Evolutionary conservation across 2,329 filamentous ascomycete genomes (phyloP).

Genomic region (Xylaria sp.): DNA sequence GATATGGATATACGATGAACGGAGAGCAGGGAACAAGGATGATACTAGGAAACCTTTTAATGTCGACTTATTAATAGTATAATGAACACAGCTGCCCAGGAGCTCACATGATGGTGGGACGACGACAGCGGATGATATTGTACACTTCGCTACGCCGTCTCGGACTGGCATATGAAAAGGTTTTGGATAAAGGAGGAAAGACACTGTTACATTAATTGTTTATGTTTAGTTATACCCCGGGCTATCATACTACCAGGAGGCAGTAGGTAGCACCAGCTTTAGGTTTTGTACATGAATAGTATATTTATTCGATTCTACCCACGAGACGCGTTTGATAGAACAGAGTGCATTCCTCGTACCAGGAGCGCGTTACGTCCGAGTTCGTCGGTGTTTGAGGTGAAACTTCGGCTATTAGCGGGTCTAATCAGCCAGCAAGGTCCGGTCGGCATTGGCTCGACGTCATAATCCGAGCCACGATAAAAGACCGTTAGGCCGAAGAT

Average conservation of each 20-base stretch:
- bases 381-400: conserved; percentile 2
- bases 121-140: conserved; percentile 17
- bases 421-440: not conserved
- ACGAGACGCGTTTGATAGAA: not conserved
- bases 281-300: conserved; percentile 23
- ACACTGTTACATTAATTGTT: conserved; percentile 4
- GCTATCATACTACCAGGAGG: not conserved
- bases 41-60: not conserved
- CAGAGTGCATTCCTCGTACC: too few relatives aligned
- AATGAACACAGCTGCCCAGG: conserved; percentile 15
- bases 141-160: conserved; percentile 6
- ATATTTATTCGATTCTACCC: conserved; percentile 8
- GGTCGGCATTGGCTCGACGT: conserved; percentile 32
- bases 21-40: not conserved
- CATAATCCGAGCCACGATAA: conserved; percentile 34
- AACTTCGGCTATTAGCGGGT: conserved; percentile 37
- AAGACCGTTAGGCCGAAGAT: not conserved
- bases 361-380: not conserved
- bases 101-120: conserved; percentile 4
- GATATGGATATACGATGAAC: not conserved
- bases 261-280: conserved; percentile 1
- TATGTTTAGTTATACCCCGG: conserved; percentile 23
- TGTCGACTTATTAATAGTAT: conserved; percentile 12
- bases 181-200: conserved; percentile 8
- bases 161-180: conserved; percentile 16